phyloP scores from a whole-genome alignment of 352 stramenopile species.

The Globisporangium paddicum region DNA sequence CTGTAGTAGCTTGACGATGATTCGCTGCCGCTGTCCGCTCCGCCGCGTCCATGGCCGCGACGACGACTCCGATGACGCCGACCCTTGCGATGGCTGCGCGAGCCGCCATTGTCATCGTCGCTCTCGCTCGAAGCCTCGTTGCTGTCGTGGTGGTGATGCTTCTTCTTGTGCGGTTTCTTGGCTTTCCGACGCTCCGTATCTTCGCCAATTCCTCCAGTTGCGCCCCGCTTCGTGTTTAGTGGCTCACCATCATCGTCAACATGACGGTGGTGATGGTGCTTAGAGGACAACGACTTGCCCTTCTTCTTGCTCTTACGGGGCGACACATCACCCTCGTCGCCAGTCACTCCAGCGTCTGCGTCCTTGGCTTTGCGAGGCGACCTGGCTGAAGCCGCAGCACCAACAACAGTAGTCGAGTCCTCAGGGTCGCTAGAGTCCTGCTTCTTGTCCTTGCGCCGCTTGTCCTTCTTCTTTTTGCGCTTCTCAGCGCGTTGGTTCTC shows the following conservation, averaged over 20 bases:
- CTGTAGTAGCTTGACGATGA: constrained; percentile 41
- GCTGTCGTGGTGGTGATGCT: constrained; percentile 32
- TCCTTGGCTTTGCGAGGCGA: constrained; percentile 37
- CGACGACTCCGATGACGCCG: constrained; percentile 19
- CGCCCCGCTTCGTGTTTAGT: constrained; percentile 6
- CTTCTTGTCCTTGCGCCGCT: constrained; percentile 39
- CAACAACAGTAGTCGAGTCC: constrained; percentile 14
- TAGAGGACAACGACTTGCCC: constrained; percentile 1
- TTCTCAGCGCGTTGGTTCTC: constrained; percentile 41
- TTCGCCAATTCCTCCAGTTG: neutral
- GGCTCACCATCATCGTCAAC: constrained; percentile 12
- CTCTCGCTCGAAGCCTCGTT: constrained; percentile 42
- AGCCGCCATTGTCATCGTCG: constrained; percentile 15
- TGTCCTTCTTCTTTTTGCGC: constrained; percentile 55
- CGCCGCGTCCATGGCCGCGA: constrained; percentile 9
- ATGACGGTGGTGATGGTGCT: constrained; percentile 30
- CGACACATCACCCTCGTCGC: constrained; percentile 21
- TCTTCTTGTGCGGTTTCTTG: constrained; percentile 52
- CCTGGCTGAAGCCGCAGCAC: constrained; percentile 9
- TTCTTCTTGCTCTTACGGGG: constrained; percentile 73
- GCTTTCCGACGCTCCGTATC: constrained; percentile 15
- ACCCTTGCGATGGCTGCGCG: constrained; percentile 18
- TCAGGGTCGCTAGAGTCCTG: constrained; percentile 33
- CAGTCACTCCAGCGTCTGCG: constrained; percentile 14
- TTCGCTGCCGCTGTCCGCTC: constrained; percentile 33